Percentiles rank a stretch among this genome's conserved stretches.
Evolutionary conservation across 331 rosid species (phyloP).

Genomic region (Quercus lobata): DNA sequence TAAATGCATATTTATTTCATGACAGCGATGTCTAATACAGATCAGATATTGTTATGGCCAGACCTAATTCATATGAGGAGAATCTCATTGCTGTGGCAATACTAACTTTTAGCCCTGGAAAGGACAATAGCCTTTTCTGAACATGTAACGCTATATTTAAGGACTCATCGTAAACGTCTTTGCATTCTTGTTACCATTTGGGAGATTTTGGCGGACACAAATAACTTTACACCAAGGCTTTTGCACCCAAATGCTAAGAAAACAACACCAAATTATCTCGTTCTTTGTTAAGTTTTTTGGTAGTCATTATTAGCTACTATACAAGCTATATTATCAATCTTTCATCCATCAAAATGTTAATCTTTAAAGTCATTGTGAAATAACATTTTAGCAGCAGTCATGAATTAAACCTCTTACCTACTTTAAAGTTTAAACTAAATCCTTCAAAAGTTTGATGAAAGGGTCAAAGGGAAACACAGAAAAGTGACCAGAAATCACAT

Average conservation of each 20-base stretch:
- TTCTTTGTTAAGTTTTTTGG: too few relatives aligned
- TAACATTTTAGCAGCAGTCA: too few relatives aligned
- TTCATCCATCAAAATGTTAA: too few relatives aligned
- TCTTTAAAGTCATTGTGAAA: too few relatives aligned
- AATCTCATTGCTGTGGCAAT: not conserved
- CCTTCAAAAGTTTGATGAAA: too few relatives aligned
- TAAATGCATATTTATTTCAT: not conserved
- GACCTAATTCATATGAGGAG: not conserved
- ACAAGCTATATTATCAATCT: too few relatives aligned
- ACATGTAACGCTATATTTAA: not conserved
- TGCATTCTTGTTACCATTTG: not conserved
- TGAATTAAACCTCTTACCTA: too few relatives aligned
- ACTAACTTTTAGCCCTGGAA: not conserved
- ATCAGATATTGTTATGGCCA: not conserved
- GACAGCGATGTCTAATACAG: not conserved
- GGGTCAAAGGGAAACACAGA: too few relatives aligned
- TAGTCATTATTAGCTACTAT: too few relatives aligned
- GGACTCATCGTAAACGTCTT: not conserved
- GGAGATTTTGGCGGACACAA: not conserved
- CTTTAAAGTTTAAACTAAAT: too few relatives aligned
- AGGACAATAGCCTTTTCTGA: not conserved
- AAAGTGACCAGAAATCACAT: too few relatives aligned
- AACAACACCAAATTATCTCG: not conserved
- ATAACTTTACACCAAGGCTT: not conserved
- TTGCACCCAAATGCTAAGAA: not conserved